Evolutionary conservation across 2,329 filamentous ascomycete species (phyloP).

Genomic region (Herpotrichia juniperi): DNA sequence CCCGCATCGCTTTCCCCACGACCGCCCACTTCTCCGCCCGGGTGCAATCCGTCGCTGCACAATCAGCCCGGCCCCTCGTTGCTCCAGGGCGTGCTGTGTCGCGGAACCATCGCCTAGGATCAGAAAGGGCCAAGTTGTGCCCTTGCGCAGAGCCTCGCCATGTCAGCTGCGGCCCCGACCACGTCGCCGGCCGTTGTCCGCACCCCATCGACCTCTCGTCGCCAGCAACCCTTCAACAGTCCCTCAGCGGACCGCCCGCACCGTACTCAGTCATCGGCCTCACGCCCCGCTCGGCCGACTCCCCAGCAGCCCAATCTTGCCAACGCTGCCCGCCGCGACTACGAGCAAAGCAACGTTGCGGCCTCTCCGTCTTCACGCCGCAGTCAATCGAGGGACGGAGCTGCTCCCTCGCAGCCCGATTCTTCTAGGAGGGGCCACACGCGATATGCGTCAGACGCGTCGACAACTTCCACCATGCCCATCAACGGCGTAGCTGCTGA

Average conservation of each 20-base stretch:
- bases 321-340: slow-evolving; percentile 69
- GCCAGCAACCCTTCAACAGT: slow-evolving; percentile 26
- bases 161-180: slow-evolving; percentile 47
- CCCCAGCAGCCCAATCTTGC: slow-evolving; percentile 56
- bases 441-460: slow-evolving; percentile 54
- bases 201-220: slow-evolving; percentile 36
- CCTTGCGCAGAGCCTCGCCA: slow-evolving; percentile 36
- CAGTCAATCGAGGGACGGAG: slow-evolving; percentile 68
- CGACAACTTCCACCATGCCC: slow-evolving; percentile 42
- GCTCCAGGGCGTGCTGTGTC: slow-evolving; percentile 21
- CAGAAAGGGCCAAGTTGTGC: slow-evolving; percentile 12
- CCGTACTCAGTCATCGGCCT: slow-evolving; percentile 44
- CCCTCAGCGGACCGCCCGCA: slow-evolving; percentile 41
- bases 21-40: neutral
- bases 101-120: slow-evolving; percentile 8
- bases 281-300: slow-evolving; percentile 31
- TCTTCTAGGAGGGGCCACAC: slow-evolving; percentile 56
- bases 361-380: slow-evolving; percentile 63
- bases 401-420: slow-evolving; percentile 59
- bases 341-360: slow-evolving; percentile 73
- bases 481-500: slow-evolving; percentile 46
- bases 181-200: slow-evolving; percentile 52
- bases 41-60: slow-evolving; percentile 1
- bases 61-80: slow-evolving; percentile 21
- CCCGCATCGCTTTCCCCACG: neutral